Percentiles rank a stretch among this genome's conserved stretches.
These are phyloP conservation scores for Crataegus laevigata DNA, from an alignment of 306 rosid genomes.

Conservation along the genomic window DNA sequence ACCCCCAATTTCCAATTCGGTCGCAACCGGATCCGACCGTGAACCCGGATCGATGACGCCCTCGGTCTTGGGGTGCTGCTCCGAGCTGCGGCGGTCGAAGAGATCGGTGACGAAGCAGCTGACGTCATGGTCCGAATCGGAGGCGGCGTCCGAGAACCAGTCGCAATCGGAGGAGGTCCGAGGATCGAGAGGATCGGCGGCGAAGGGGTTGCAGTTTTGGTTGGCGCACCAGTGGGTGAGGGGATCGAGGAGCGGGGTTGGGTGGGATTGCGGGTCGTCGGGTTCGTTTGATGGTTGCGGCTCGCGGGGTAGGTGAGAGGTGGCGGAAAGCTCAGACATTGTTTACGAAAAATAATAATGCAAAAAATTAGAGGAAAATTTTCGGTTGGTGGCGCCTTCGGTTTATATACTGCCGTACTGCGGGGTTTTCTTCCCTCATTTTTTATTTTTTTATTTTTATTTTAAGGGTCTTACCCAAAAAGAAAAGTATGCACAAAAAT, in stretches of 20 bases:
- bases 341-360: not conserved
- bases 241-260: not conserved
- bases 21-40: slow-evolving; percentile 29
- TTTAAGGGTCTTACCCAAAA: not conserved
- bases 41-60: slow-evolving; percentile 12
- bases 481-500: too few species aligned
- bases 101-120: slow-evolving; percentile 77
- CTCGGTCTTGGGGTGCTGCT: slow-evolving; percentile 9
- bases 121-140: slow-evolving; percentile 48
- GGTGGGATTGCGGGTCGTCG: not conserved
- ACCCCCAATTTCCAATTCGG: slow-evolving; percentile 24
- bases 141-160: slow-evolving; percentile 45
- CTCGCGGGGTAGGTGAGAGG: slow-evolving; percentile 7
- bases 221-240: slow-evolving; percentile 21
- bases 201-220: slow-evolving; percentile 29
- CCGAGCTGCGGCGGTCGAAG: slow-evolving; percentile 33
- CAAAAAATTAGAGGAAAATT: slow-evolving; percentile 41
- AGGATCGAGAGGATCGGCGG: slow-evolving; percentile 32
- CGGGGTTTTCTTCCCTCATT: not conserved
- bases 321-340: not conserved
- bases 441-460: not conserved
- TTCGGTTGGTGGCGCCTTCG: not conserved
- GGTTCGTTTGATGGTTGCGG: not conserved
- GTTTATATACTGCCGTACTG: not conserved
- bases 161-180: slow-evolving; percentile 17